Evolutionary conservation across 805 yeast genomes (phyloP), one percentile per base, ranked within the genome.

Genomic region (Yarrowia phangngaensis): DNA sequence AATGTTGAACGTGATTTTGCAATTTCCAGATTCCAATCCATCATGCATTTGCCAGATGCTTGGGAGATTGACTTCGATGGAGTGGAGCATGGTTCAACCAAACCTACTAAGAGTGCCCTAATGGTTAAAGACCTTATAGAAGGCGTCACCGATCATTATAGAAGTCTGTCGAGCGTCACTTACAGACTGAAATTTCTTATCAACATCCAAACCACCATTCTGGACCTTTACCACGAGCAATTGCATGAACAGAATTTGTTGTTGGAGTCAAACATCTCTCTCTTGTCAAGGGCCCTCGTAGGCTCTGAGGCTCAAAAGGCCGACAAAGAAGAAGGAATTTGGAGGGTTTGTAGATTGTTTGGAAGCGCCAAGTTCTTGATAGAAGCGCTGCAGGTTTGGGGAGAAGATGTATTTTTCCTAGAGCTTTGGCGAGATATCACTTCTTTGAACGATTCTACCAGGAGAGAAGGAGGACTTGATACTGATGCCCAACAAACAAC

Each of bases 31-130:
- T 79, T 72, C 53, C 64, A 70, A 20, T 82, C 77, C 53, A 74
- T 81, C 15, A 58, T 78, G 3, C 64, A 66, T 2, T 59, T 73
- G 0, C 55, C 67, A 0, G 70, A 74, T 54, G 78, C 84, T 0
- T 78, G 80, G 61, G 63, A 61, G 3, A 73, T 82, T 22, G 89
- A 83, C 57, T 67, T 64, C 53, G 89, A 83, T 41, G 70, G 69
- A 12, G 71, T 64, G 8, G 71, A 66, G 35, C 54, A 51, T n/a
- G 62, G 61, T 6, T 62, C 63, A 45, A 70, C 78, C 0, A 73
- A 72, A 52, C 88, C 90, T 0, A 81, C 87, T 0, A 73, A 73
- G 53, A 75, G 86, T 1, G 78, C 88, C 0, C 67, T 72, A 28
- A 74, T 76, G 40, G 60, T 83, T 52, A 70, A 70, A 32, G 79